Conservation (phyloP, 2,329 filamentous ascomycete genomes). For the Trichoderma koningiopsis region DNA sequence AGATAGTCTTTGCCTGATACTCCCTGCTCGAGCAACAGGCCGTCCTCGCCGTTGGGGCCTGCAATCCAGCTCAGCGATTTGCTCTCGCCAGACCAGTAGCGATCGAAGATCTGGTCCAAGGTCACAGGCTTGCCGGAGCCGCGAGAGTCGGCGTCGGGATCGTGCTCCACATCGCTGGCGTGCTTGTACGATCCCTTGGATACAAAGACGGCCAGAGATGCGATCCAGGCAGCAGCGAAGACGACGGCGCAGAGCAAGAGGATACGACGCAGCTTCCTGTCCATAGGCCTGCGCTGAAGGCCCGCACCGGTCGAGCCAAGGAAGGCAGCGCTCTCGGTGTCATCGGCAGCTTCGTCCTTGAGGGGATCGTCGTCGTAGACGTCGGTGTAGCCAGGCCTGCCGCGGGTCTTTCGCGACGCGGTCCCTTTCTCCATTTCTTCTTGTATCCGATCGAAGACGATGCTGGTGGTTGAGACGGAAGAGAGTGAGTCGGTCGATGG, state of each 20-base stretch:
- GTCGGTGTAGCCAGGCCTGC: constrained; percentile 38
- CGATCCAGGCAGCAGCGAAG: constrained; percentile 68
- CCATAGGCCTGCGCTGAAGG: constrained; percentile 57
- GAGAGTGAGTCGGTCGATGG: constrained; percentile 63
- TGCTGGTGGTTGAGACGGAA: constrained; percentile 80
- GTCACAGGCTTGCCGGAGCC: constrained; percentile 73
- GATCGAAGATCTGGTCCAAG: constrained; percentile 68
- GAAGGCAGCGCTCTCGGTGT: constrained; percentile 57
- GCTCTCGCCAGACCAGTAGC: constrained; percentile 64
- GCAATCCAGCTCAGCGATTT: constrained; percentile 77
- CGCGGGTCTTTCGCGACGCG: constrained; percentile 27
- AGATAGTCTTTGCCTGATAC: constrained; percentile 70
- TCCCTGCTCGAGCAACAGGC: constrained; percentile 75
- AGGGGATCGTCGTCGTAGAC: constrained; percentile 42
- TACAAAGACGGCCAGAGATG: constrained; percentile 68
- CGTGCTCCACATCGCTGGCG: constrained; percentile 63
- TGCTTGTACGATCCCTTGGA: constrained; percentile 66
- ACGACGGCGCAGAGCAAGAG: constrained; percentile 63
- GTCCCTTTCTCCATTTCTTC: constrained; percentile 50
- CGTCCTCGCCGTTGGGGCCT: constrained; percentile 76
- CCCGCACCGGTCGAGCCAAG: constrained; percentile 42
- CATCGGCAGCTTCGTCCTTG: constrained; percentile 33
- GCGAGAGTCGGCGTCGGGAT: constrained; percentile 65
- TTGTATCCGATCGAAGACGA: constrained; percentile 76
- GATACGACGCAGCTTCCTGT: constrained; percentile 64